These are phyloP conservation scores for Mallotus nudiflorus DNA, from an alignment of 345 rosid species.

Conservation along the genomic window DNA sequence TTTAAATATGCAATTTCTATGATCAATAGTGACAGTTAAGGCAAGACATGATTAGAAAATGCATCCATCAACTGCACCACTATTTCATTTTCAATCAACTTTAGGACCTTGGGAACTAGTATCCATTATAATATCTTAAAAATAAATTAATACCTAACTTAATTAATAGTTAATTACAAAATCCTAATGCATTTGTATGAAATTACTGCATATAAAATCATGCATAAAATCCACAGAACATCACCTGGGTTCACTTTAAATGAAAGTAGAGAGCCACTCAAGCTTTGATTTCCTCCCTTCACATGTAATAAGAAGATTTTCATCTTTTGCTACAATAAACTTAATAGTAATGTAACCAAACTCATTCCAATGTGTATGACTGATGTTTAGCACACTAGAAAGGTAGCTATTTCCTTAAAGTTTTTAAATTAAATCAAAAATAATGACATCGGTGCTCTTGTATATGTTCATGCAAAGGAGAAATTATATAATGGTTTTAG, in stretches of 20 bases:
- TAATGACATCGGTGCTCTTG: too few species aligned
- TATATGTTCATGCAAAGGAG: too few species aligned
- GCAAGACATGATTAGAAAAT: conserved; percentile 56
- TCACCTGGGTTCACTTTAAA: conserved; percentile 81
- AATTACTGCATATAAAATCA: neutral
- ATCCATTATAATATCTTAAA: neutral
- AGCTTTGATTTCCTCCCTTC: conserved; percentile 49
- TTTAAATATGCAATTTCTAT: conserved; percentile 59
- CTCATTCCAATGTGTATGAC: conserved; percentile 51
- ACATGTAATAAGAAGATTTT: conserved; percentile 57
- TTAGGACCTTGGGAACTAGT: conserved; percentile 49
- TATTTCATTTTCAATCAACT: conserved; percentile 61
- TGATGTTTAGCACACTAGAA: conserved; percentile 37
- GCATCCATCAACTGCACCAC: conserved; percentile 63
- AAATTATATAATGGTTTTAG: too few species aligned
- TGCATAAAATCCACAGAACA: conserved; percentile 2
- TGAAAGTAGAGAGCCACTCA: conserved; percentile 67
- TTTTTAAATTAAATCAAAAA: too few species aligned
- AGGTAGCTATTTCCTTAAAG: conserved; percentile 52
- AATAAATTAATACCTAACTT: neutral
- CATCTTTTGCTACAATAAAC: conserved; percentile 51
- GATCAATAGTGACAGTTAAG: conserved; percentile 54
- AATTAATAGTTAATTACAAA: neutral
- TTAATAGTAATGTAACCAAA: conserved; percentile 55
- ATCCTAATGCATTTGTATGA: too few species aligned